phyloP scores from a whole-genome alignment of 2,329 filamentous ascomycete species.

The Monilinia aucupariae region DNA sequence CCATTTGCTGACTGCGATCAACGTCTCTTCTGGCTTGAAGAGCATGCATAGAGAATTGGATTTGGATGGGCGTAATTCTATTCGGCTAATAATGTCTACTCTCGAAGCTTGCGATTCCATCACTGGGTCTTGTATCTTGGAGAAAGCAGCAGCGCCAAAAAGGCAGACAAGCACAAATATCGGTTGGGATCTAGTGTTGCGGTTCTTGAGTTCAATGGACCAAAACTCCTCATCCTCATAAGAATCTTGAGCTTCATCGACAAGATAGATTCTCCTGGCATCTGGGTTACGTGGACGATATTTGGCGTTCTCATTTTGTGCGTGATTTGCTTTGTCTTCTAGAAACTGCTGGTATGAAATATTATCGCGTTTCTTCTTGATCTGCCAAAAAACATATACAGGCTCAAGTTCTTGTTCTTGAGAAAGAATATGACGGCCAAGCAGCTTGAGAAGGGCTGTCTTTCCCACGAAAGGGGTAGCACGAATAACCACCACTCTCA shows the following conservation, averaged over 20 bases:
- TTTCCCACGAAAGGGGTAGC: background rate
- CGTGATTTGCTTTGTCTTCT: background rate
- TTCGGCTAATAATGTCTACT: background rate
- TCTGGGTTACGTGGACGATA: background rate
- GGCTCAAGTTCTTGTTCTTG: background rate
- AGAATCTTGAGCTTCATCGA: background rate
- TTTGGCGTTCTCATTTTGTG: background rate
- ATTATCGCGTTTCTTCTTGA: background rate
- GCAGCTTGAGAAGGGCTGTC: background rate
- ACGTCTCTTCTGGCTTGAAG: background rate
- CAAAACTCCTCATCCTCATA: background rate
- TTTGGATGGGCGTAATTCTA: background rate
- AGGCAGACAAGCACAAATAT: slow-evolving; percentile 4
- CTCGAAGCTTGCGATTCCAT: background rate
- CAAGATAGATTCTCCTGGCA: background rate
- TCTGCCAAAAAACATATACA: background rate
- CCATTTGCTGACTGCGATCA: background rate
- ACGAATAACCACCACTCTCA: slow-evolving; percentile 1
- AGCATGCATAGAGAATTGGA: background rate
- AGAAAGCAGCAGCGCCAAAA: background rate
- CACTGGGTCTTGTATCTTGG: background rate
- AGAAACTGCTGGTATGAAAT: background rate
- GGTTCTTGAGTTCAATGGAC: background rate
- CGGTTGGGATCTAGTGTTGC: background rate
- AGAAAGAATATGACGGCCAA: background rate